Conservation (phyloP, 805 yeast species). For the Danielia reshetovae region DNA sequence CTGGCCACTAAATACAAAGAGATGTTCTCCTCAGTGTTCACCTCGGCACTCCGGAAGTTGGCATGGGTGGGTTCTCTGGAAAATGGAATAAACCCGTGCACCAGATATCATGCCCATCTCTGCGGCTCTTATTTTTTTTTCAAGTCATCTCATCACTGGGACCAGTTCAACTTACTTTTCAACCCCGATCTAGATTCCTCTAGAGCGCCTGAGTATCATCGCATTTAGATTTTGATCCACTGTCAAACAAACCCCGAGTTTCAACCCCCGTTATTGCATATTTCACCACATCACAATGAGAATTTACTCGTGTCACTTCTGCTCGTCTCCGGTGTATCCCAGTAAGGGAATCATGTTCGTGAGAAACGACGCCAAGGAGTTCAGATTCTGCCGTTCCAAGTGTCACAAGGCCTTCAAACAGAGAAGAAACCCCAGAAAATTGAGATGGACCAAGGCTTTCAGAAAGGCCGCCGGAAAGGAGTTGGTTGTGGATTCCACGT, state of each 20-base stretch:
- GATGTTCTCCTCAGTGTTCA: too few species aligned
- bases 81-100: conserved; percentile 13
- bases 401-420: conserved; percentile 97
- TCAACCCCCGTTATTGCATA: too few species aligned
- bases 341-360: conserved; percentile 96
- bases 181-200: too few species aligned
- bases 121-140: conserved; percentile 9
- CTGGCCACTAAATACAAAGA: too few species aligned
- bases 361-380: conserved; percentile 96
- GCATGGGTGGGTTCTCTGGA: too few species aligned
- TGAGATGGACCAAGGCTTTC: conserved; percentile 98
- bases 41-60: too few species aligned
- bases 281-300: conserved; percentile 60
- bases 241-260: too few species aligned
- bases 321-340: conserved; percentile 89
- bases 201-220: too few species aligned
- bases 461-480: conserved; percentile 99
- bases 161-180: too few species aligned
- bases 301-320: conserved; percentile 89
- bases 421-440: conserved; percentile 97
- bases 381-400: conserved; percentile 94
- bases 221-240: too few species aligned
- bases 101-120: conserved; percentile 3
- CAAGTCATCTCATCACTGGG: conserved; percentile 14
- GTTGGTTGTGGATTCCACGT: conserved; percentile 93